A percentile compares a stretch with the other conserved stretches of the same genome.
Conservation (phyloP, 768 basidiomycete species). For the Macrocybe gigantea region DNA sequence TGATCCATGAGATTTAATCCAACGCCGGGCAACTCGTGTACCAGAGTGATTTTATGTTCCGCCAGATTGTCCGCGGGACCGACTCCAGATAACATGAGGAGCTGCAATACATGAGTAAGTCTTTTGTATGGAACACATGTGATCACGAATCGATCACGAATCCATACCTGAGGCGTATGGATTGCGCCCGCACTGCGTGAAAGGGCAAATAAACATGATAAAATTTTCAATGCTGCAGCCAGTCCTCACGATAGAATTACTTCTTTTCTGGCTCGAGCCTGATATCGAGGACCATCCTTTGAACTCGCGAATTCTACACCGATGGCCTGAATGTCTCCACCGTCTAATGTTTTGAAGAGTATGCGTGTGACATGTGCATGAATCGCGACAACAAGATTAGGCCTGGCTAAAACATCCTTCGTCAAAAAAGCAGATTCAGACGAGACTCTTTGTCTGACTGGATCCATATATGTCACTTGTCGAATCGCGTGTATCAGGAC, state of each 20-base stretch:
- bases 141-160: too few relatives aligned
- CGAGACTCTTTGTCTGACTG: conserved; percentile 44
- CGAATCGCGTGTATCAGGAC: neutral
- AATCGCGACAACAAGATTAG: conserved; percentile 55
- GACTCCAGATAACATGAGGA: conserved; percentile 73
- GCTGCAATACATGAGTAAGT: conserved; percentile 20
- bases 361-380: conserved; percentile 49
- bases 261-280: conserved; percentile 45
- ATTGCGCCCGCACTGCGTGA: conserved; percentile 50
- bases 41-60: conserved; percentile 46
- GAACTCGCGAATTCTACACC: conserved; percentile 50
- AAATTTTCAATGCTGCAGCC: neutral
- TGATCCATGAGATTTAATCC: conserved; percentile 78
- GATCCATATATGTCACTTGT: conserved; percentile 61
- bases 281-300: conserved; percentile 28
- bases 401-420: conserved; percentile 46
- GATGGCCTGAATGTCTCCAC: conserved; percentile 33
- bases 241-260: conserved; percentile 48
- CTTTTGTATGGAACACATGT: neutral
- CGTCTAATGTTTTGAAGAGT: conserved; percentile 30
- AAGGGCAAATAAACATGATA: neutral
- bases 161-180: conserved; percentile 53
- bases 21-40: conserved; percentile 65
- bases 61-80: conserved; percentile 59
- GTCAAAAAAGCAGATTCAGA: conserved; percentile 63